Conservation (phyloP, 495 filamentous ascomycete species). For the Tuber indicum region DNA sequence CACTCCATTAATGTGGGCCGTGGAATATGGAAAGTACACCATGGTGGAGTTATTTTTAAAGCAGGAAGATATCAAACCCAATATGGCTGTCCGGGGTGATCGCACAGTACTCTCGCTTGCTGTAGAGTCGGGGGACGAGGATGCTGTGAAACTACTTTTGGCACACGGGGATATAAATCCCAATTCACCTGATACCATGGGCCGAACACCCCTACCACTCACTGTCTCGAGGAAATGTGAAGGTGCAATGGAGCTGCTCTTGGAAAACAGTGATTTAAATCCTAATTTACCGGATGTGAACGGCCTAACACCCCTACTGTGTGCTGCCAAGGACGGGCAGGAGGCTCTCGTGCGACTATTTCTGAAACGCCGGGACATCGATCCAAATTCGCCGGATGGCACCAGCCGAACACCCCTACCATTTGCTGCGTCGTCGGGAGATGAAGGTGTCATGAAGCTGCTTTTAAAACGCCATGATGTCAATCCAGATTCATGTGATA, state of each 20-base stretch:
- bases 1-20: neutral
- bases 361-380: no score
- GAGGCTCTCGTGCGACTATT: no score
- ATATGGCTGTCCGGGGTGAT: neutral
- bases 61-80: neutral
- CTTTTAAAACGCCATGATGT: no score
- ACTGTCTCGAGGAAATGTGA: neutral
- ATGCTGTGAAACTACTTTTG: neutral
- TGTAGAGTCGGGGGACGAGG: neutral
- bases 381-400: no score
- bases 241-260: neutral
- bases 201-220: no score
- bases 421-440: no score
- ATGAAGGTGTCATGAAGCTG: no score
- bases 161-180: neutral
- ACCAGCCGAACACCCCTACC: no score
- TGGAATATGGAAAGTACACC: neutral
- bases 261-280: neutral
- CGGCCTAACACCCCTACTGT: neutral
- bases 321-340: no score
- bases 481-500: no score
- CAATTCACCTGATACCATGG: neutral
- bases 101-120: neutral
- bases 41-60: neutral
- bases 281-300: neutral